These are phyloP conservation scores for Boletus hoseneyae DNA, from an alignment of 1,284 basidiomycete species.

Conservation along the genomic window DNA sequence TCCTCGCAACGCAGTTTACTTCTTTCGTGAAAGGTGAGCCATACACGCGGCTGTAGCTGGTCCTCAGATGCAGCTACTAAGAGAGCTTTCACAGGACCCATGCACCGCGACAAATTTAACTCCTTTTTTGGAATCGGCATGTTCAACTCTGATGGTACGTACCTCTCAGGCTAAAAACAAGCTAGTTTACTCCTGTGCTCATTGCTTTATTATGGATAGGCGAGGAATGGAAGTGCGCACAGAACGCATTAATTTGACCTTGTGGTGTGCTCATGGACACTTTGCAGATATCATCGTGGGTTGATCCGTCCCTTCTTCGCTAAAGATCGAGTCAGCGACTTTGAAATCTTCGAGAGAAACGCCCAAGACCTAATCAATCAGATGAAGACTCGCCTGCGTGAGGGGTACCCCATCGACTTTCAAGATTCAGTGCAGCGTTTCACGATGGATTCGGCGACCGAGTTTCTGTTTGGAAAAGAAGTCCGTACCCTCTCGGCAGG, in stretches of 20 bases:
- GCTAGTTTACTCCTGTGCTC: not conserved
- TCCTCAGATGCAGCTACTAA: not conserved
- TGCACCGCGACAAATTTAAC: conserved; percentile 28
- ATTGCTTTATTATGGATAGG: not conserved
- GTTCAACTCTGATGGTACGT: conserved; percentile 57
- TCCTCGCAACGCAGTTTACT: conserved; percentile 39
- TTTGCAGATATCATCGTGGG: too few species aligned
- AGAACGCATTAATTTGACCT: too few species aligned
- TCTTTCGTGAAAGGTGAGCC: conserved; percentile 41
- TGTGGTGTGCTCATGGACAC: too few species aligned
- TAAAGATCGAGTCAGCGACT: conserved; percentile 48
- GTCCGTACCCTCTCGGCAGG: conserved; percentile 28
- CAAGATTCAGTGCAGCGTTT: conserved; percentile 46
- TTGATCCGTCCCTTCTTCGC: conserved; percentile 12
- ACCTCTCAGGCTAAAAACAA: not conserved
- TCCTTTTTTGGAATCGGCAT: conserved; percentile 52
- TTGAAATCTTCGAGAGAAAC: conserved; percentile 49
- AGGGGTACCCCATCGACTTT: conserved; percentile 45
- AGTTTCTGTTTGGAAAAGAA: too few species aligned
- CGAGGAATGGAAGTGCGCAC: too few species aligned
- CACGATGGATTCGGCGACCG: conserved; percentile 28
- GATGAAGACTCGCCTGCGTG: conserved; percentile 37
- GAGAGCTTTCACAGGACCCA: conserved; percentile 15
- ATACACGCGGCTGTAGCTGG: not conserved
- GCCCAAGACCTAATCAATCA: conserved; percentile 37